A percentile compares a stretch with the other conserved stretches of the same genome.
Evolutionary conservation across 805 yeast genomes (phyloP).

Genomic region (Spencermartinsiella europaea): DNA sequence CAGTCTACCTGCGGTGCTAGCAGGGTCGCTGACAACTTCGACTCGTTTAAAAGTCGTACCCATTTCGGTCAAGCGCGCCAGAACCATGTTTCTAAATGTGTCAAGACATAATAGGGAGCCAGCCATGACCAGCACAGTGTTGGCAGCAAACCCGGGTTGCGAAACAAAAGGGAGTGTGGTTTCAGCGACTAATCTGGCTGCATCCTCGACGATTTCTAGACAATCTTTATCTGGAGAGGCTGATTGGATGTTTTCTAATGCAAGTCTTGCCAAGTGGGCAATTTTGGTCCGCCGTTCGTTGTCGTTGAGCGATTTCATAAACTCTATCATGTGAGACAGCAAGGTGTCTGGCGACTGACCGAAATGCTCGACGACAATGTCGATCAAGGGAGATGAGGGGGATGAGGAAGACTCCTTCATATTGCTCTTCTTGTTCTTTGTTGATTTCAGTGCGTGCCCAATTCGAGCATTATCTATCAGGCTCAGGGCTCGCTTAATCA

Average conservation of each 20-base stretch:
- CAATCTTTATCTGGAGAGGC: constrained; percentile 3
- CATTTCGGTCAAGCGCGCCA: constrained; percentile 1
- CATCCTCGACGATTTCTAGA: constrained; percentile 10
- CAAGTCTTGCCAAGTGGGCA: constrained; percentile 14
- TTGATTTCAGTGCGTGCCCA: background rate
- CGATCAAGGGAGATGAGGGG: background rate
- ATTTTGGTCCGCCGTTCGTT: constrained; percentile 6
- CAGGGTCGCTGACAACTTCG: constrained; percentile 13
- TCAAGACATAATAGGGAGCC: constrained; percentile 15
- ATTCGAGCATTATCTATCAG: constrained; percentile 10
- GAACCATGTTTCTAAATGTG: constrained; percentile 5
- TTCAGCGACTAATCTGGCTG: constrained; percentile 10
- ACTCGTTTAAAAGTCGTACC: constrained; percentile 8
- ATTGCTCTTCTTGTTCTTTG: background rate
- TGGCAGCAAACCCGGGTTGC: constrained; percentile 6
- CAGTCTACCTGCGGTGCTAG: constrained; percentile 9
- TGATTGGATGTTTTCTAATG: constrained; percentile 10
- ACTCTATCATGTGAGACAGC: constrained; percentile 9
- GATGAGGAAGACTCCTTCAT: constrained; percentile 4
- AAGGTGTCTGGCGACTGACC: constrained; percentile 7
- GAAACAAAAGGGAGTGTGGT: constrained; percentile 6
- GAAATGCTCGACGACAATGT: constrained; percentile 4
- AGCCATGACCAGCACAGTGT: constrained; percentile 12
- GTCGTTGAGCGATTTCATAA: constrained; percentile 1
- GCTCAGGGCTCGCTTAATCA: constrained; percentile 11